Evolutionary conservation across 1,284 basidiomycete genomes (phyloP).

Genomic region (Schizophyllum commune): DNA sequence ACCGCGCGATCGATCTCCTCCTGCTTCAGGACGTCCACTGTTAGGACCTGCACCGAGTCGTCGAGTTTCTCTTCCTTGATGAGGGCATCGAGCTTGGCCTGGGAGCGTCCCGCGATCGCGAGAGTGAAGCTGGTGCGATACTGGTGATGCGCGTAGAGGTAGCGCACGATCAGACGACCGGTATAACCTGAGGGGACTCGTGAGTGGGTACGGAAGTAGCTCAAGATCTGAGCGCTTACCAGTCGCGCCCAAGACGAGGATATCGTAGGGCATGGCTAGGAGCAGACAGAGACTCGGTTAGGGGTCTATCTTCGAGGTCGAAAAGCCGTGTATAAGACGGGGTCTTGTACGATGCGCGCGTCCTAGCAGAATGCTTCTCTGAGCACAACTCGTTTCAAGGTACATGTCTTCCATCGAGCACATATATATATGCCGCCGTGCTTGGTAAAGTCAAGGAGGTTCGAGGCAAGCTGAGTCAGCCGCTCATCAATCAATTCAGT

Average conservation of each 20-base stretch:
- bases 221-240: conserved; percentile 9
- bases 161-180: conserved; percentile 53
- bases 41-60: conserved; percentile 33
- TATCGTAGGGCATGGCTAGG: neutral
- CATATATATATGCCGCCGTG: too few species aligned
- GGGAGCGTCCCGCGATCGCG: conserved; percentile 53
- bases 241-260: conserved; percentile 15
- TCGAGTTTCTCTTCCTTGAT: conserved; percentile 31
- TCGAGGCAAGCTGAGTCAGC: too few species aligned
- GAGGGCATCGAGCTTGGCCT: conserved; percentile 43
- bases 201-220: conserved; percentile 1
- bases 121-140: conserved; percentile 54
- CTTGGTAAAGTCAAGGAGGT: too few species aligned
- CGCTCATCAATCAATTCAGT: too few species aligned
- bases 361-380: too few species aligned
- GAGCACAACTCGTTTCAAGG: too few species aligned
- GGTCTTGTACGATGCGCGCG: too few species aligned
- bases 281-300: neutral
- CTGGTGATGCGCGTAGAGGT: conserved; percentile 47
- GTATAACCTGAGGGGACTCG: conserved; percentile 41
- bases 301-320: too few species aligned
- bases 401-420: too few species aligned
- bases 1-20: conserved; percentile 46
- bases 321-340: too few species aligned
- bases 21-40: conserved; percentile 44